These are phyloP conservation scores for Ophiorrhiza pumila DNA, from an alignment of 257 asterid species.

Conservation along the genomic window DNA sequence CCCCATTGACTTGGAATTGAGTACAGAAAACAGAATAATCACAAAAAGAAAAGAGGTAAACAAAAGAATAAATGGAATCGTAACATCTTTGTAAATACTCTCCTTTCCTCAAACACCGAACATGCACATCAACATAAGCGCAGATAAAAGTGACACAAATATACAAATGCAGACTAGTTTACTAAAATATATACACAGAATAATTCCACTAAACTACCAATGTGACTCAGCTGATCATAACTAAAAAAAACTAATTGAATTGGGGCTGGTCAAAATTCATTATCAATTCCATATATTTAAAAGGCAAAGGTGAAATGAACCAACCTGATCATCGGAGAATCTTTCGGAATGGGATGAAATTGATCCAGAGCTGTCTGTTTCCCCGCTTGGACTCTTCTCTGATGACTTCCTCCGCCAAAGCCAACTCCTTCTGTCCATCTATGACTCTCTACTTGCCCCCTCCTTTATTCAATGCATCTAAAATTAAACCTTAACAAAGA, in stretches of 20 bases:
- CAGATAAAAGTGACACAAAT: background rate
- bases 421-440: slow-evolving; percentile 94
- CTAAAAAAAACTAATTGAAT: background rate
- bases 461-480: slow-evolving; percentile 3
- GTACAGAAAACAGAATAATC: background rate
- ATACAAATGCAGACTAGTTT: background rate
- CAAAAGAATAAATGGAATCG: background rate
- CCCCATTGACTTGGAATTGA: background rate
- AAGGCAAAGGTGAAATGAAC: slow-evolving; percentile 1
- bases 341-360: slow-evolving; percentile 74
- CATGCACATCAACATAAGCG: background rate
- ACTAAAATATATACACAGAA: background rate
- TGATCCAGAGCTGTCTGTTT: slow-evolving; percentile 89
- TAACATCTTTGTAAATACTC: background rate
- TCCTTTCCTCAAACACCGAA: slow-evolving; percentile 5
- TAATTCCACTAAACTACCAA: background rate
- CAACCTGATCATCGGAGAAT: slow-evolving; percentile 92
- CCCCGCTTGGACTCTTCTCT: slow-evolving; percentile 76
- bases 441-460: background rate
- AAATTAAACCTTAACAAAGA: slow-evolving; percentile 3
- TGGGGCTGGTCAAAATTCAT: background rate
- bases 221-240: background rate
- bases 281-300: background rate
- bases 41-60: background rate
- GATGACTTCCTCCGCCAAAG: slow-evolving; percentile 81